phyloP scores from a whole-genome alignment of 768 basidiomycete genomes.

The Calocera viscosa region DNA sequence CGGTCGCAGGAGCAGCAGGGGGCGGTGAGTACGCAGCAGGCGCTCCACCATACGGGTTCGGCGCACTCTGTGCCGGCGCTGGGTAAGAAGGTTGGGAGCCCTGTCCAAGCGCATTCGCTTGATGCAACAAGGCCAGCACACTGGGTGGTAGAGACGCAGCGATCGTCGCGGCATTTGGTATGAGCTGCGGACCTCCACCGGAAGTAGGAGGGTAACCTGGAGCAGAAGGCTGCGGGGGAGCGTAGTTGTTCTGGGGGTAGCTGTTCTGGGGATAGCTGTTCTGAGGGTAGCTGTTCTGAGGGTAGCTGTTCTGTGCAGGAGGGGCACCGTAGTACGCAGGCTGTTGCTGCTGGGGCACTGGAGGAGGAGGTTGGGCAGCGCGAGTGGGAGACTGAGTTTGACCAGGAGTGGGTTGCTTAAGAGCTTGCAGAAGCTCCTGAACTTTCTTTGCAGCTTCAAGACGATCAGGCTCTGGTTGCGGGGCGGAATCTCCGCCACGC shows the following conservation, averaged over 20 bases:
- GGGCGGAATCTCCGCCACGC: neutral
- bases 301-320: neutral
- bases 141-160: neutral
- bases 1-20: neutral
- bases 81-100: neutral
- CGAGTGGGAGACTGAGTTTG: neutral
- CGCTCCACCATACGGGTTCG: neutral
- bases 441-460: constrained; percentile 80
- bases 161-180: neutral
- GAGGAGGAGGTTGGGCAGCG: neutral
- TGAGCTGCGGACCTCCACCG: neutral
- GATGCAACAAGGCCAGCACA: neutral
- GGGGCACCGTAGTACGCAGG: neutral
- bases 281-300: neutral
- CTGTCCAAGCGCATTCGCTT: neutral
- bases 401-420: neutral
- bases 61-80: neutral
- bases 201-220: neutral
- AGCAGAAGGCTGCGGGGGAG: neutral
- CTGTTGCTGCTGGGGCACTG: neutral
- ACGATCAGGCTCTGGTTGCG: constrained; percentile 49
- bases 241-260: neutral
- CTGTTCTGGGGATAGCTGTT: neutral
- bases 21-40: neutral
- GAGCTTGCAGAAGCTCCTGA: constrained; percentile 42